Percentiles rank a stretch among this genome's conserved stretches.
phyloP scores from a whole-genome alignment of 768 basidiomycete species.

The Mycena kentingensis region DNA sequence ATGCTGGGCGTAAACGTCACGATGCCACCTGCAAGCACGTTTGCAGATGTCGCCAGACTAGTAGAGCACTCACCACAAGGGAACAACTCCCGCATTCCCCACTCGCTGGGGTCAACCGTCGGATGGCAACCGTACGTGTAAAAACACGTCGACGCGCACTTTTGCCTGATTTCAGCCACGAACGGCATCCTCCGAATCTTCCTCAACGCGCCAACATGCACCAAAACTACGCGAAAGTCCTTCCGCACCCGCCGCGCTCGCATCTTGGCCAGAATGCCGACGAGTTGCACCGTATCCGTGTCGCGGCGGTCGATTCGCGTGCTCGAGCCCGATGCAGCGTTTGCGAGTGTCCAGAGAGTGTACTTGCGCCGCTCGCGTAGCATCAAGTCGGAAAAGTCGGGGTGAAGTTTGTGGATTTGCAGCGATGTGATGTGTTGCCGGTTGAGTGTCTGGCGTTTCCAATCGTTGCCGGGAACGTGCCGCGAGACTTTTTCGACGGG shows the following conservation, averaged over 20 bases:
- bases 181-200: conserved; percentile 51
- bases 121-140: conserved; percentile 70
- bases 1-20: conserved; percentile 69
- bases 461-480: conserved; percentile 16
- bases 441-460: conserved; percentile 25
- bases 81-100: conserved; percentile 70
- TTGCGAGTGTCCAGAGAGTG: conserved; percentile 47
- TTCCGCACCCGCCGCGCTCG: conserved; percentile 36
- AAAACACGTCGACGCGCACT: conserved; percentile 61
- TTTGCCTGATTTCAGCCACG: conserved; percentile 48
- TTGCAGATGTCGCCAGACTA: neutral
- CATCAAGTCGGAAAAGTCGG: conserved; percentile 50
- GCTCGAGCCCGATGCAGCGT: conserved; percentile 38
- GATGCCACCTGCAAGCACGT: conserved; percentile 57
- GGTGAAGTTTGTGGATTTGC: conserved; percentile 50
- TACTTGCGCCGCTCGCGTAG: conserved; percentile 40
- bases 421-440: conserved; percentile 41
- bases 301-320: conserved; percentile 29
- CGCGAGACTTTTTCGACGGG: neutral
- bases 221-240: conserved; percentile 57
- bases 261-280: conserved; percentile 43
- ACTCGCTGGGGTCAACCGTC: conserved; percentile 48
- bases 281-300: conserved; percentile 47
- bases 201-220: conserved; percentile 60
- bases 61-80: conserved; percentile 54